Percentiles rank a stretch among this genome's conserved stretches.
Conservation (phyloP, 2,329 filamentous ascomycete genomes). For the Penicillium sp. region DNA sequence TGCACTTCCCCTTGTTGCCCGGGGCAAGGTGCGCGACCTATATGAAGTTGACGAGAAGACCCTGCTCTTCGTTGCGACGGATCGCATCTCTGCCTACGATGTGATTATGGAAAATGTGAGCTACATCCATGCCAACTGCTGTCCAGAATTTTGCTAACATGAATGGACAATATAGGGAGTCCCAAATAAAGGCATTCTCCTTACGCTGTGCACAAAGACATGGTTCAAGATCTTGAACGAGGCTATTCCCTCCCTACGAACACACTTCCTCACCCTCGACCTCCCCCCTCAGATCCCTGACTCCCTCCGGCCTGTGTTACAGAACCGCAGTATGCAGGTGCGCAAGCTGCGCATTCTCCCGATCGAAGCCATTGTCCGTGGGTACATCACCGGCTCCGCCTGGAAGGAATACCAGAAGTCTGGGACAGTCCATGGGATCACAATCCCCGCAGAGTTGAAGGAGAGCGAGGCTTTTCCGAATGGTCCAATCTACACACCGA, state of each 20-base stretch:
- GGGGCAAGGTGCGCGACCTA: conserved; percentile 74
- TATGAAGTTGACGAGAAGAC: conserved; percentile 65
- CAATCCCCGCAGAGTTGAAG: conserved; percentile 60
- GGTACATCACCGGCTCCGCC: conserved; percentile 80
- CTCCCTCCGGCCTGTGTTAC: conserved; percentile 49
- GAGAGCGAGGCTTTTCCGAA: conserved; percentile 65
- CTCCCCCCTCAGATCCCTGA: conserved; percentile 49
- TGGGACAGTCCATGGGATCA: conserved; percentile 74
- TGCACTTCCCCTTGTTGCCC: conserved; percentile 48
- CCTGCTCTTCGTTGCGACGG: conserved; percentile 76
- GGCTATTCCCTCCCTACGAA: conserved; percentile 53
- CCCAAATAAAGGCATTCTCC: conserved; percentile 60
- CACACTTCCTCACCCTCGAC: conserved; percentile 57
- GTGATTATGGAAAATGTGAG: conserved; percentile 73
- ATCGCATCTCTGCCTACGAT: conserved; percentile 94
- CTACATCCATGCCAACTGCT: conserved; percentile 39
- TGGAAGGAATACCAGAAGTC: conserved; percentile 70
- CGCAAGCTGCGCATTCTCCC: conserved; percentile 68
- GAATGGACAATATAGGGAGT: conserved; percentile 49
- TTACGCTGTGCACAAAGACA: conserved; percentile 61
- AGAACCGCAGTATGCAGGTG: conserved; percentile 70
- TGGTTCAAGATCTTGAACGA: conserved; percentile 61
- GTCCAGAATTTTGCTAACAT: conserved; percentile 6
- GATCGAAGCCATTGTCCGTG: conserved; percentile 78
- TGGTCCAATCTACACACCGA: conserved; percentile 68